Evolutionary conservation across 768 basidiomycete species (phyloP).

Genomic region (Amanita jacksonii): DNA sequence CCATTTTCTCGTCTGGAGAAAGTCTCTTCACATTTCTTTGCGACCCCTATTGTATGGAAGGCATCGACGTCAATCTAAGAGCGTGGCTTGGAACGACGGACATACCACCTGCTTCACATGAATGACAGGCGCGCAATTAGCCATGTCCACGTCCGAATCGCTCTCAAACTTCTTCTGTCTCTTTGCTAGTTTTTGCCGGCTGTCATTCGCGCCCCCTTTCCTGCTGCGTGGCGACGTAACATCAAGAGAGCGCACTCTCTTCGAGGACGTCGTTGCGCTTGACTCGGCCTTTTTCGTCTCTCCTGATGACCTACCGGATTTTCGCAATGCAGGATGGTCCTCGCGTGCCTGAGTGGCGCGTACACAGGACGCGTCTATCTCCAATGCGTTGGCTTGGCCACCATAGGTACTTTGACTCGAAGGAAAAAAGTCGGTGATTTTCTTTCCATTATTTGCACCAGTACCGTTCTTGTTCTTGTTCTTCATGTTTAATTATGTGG

Average conservation of each 20-base stretch:
- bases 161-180: conserved; percentile 28
- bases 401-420: neutral
- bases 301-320: neutral
- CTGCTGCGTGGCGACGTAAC: neutral
- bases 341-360: neutral
- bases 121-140: conserved; percentile 15
- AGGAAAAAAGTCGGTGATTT: conserved; percentile 4
- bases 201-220: neutral
- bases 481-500: neutral
- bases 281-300: neutral
- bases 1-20: neutral
- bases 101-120: conserved; percentile 21
- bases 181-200: conserved; percentile 13
- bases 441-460: neutral
- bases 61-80: conserved; percentile 12
- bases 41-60: neutral
- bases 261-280: neutral
- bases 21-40: neutral
- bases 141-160: conserved; percentile 24
- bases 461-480: neutral
- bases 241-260: conserved; percentile 7
- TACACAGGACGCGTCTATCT: neutral
- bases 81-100: conserved; percentile 12
- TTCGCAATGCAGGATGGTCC: neutral
- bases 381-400: neutral